Evolutionary conservation across 78 protist genomes (phyloP), one percentile per base, ranked within the genome.

Genomic region (Speleostelium caveatum): DNA sequence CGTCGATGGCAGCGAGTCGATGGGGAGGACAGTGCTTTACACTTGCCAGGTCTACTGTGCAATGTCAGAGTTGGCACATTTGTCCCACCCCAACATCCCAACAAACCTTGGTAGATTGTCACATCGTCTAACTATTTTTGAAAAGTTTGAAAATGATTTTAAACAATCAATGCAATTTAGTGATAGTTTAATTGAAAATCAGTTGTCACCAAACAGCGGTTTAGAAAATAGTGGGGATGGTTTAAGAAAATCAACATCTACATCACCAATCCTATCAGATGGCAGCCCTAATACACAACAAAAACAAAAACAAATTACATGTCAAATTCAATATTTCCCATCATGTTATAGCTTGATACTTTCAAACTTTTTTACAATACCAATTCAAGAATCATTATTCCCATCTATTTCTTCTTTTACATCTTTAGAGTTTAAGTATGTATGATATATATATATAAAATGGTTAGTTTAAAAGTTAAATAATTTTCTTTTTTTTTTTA

Each of bases 51-150:
- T 79, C 0, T 55, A 33, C 26, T 66, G 88, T 39, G 8, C 69
- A 10, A 71, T 83, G 51, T 59, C 74, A 2, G 90, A 83, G 26
- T 1, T 83, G 1, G 76, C 90, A 22, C 90, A 83, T 42, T 19
- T 83, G 14, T 55, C 77, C n/a, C 90, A 83, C 59, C 90, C 90
- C 51, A 35, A 69, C 0, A 41, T 58, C 28, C 2, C 86, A 42
- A 1, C 66, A 30, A 16, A 30, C 6, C 28, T n/a, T n/a, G n/a
- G n/a, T n/a, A n/a, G n/a, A 45, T 45, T 45, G 10, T 6, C 10
- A 45, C 53, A 45, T 14, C 6, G 53, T 45, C n/a, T 6, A 14
- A 45, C 53, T 45, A 45, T 45, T 45, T 14, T 14, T 45, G 53
- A 45, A 14, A 45, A 45, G n/a, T n/a, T n/a, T n/a, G n/a, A n/a